Conservation (phyloP, 306 rosid species). For the Abrus pulchellus region DNA sequence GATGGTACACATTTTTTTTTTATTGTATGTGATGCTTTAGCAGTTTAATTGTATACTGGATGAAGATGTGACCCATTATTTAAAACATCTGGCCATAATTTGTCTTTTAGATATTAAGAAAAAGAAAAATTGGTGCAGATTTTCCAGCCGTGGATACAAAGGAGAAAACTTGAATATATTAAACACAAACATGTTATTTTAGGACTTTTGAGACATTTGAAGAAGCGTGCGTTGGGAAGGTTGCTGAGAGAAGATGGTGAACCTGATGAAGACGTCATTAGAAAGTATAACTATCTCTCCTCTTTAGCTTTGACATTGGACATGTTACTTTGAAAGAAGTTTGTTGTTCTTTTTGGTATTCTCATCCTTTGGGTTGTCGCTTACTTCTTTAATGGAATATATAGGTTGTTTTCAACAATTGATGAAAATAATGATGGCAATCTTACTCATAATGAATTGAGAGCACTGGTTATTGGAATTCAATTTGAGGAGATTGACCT, state of each 20-base stretch:
- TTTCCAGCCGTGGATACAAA: conserved; percentile 93
- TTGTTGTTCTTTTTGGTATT: conserved; percentile 25
- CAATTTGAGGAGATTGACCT: conserved; percentile 72
- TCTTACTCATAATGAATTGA: conserved; percentile 72
- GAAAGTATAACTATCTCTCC: conserved; percentile 58
- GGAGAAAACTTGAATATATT: conserved; percentile 70
- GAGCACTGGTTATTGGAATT: conserved; percentile 83
- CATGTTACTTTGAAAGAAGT: neutral
- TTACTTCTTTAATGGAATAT: conserved; percentile 40
- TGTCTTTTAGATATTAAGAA: conserved; percentile 30
- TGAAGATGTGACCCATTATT: conserved; percentile 6
- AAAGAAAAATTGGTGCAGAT: conserved; percentile 63
- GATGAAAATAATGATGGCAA: conserved; percentile 59
- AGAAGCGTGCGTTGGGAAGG: conserved; percentile 68
- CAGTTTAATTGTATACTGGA: conserved; percentile 31
- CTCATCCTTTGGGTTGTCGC: conserved; percentile 29
- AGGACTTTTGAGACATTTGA: conserved; percentile 72
- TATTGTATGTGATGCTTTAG: conserved; percentile 10
- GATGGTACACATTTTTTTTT: conserved; percentile 9
- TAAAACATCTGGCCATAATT: conserved; percentile 22
- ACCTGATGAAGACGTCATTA: conserved; percentile 66
- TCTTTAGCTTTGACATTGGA: conserved; percentile 38
- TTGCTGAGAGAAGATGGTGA: conserved; percentile 70
- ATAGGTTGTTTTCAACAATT: conserved; percentile 69
- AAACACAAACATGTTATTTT: conserved; percentile 81